Conservation (phyloP, 805 yeast species). For the Metschnikowia cerradonensis region DNA sequence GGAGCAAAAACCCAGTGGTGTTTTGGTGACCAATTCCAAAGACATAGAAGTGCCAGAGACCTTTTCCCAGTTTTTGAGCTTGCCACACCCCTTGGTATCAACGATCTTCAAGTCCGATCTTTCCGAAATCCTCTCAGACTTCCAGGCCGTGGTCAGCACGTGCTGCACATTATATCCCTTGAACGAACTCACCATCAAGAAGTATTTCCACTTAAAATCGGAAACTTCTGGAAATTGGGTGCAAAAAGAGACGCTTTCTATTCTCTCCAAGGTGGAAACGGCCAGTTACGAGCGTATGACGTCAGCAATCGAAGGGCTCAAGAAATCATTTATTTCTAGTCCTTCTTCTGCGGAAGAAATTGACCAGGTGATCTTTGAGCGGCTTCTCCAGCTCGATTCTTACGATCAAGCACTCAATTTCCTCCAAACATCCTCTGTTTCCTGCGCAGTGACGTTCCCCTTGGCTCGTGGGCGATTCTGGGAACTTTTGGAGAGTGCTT, state of each 20-base stretch:
- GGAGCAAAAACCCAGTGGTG: neutral
- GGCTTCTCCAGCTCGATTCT: constrained; percentile 26
- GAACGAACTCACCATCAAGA: constrained; percentile 30
- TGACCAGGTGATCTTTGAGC: constrained; percentile 24
- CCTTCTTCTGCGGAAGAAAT: constrained; percentile 13
- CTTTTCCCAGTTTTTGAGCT: constrained; percentile 17
- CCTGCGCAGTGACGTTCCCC: constrained; percentile 2
- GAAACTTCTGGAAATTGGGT: constrained; percentile 9
- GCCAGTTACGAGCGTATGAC: constrained; percentile 23
- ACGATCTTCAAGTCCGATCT: neutral
- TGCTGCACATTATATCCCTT: constrained; percentile 34
- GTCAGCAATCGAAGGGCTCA: constrained; percentile 19
- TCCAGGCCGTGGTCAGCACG: constrained; percentile 17
- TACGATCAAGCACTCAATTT: constrained; percentile 23
- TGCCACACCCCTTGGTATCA: constrained; percentile 4
- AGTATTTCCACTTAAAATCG: constrained; percentile 26
- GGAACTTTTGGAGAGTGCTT: constrained; percentile 29
- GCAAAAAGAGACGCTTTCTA: constrained; percentile 26
- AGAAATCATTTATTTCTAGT: constrained; percentile 18
- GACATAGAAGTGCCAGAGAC: constrained; percentile 1
- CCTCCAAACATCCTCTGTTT: constrained; percentile 15
- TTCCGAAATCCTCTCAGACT: neutral
- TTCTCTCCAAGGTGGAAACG: constrained; percentile 22
- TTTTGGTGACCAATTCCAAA: neutral
- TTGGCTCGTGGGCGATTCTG: constrained; percentile 27